Base-by-base conservation (phyloP, 192 early-diverging fungal genomes). In the Dissophora globulifera region DNA sequence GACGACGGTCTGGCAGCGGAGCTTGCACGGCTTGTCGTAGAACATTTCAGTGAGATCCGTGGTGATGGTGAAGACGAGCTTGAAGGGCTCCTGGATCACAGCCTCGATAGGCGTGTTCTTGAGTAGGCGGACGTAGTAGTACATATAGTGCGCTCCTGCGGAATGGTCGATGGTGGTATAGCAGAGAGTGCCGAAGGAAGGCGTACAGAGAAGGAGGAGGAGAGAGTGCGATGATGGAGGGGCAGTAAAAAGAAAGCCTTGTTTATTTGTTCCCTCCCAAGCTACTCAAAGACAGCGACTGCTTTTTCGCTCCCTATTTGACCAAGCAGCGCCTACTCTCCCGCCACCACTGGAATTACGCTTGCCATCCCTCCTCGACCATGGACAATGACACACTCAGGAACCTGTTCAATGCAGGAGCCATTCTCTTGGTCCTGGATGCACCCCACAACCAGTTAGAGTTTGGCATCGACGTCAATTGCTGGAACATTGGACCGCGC, bases 381-480 rank as follows among this genome's bases (percentile, higher is more conserved):
- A 94, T 98, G 90, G 92, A 96, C 58, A 94, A 93, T 71, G 83
- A 91, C 50, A 90, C 90, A n/a, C 91, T 94, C 0, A 88, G 89
- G 64, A 67, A 54, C 32, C 67, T 96, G 25, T 95, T 96, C 69
- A 87, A 89, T 11, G 79, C 87, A 20, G 94, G 93, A 19, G 95
- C 88, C 15, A 83, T 89, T 43, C 67, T 98, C n/a, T 70, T 99
- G 17, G 86, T 96, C 45, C 69, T 96, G 10, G 88, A 94, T 67
- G 90, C 91, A 12, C 96, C 97, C 1, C 46, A 64, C 13, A 84
- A 90, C 23, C 76, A 62, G 20, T 65, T 63, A 23, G 70, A 96
- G 67, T 95, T 99, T 69, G 97, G 97, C 13, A 90, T 97, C 52
- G 97, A 97, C 69, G 86, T 88, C 72, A 93, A 92, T 69, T 87